phyloP scores from a whole-genome alignment of 2,329 filamentous ascomycete species.

The Cordyceps cateniannulata region DNA sequence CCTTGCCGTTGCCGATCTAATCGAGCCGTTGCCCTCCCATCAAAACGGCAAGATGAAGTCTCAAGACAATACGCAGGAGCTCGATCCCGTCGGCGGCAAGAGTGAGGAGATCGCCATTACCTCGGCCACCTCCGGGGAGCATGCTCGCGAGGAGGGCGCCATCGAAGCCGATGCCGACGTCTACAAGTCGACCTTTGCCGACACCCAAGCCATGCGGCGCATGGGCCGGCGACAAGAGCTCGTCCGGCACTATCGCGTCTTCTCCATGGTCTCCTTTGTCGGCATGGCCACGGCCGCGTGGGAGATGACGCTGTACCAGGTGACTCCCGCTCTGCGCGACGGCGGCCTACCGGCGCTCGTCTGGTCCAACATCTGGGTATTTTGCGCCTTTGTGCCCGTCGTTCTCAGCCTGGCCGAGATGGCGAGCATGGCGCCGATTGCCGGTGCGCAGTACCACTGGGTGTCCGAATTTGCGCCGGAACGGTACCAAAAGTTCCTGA shows the following conservation, averaged over 20 bases:
- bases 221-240: slow-evolving; percentile 11
- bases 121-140: neutral
- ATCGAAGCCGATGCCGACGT: neutral
- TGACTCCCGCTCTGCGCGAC: slow-evolving; percentile 11
- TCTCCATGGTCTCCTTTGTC: slow-evolving; percentile 13
- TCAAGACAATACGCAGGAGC: neutral
- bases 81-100: neutral
- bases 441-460: slow-evolving; percentile 13
- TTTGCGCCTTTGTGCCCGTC: slow-evolving; percentile 7
- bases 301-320: slow-evolving; percentile 9
- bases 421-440: slow-evolving; percentile 9
- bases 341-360: slow-evolving; percentile 6
- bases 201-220: slow-evolving; percentile 4
- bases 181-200: slow-evolving; percentile 8
- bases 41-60: neutral
- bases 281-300: slow-evolving; percentile 11
- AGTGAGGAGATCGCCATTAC: neutral
- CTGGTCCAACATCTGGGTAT: slow-evolving; percentile 10
- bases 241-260: slow-evolving; percentile 11
- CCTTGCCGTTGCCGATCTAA: neutral
- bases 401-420: slow-evolving; percentile 12
- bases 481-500: slow-evolving; percentile 11
- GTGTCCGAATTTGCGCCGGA: slow-evolving; percentile 12
- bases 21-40: neutral
- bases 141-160: neutral